Conservation (phyloP, 306 rosid species). For the Leucaena leucocephala region DNA sequence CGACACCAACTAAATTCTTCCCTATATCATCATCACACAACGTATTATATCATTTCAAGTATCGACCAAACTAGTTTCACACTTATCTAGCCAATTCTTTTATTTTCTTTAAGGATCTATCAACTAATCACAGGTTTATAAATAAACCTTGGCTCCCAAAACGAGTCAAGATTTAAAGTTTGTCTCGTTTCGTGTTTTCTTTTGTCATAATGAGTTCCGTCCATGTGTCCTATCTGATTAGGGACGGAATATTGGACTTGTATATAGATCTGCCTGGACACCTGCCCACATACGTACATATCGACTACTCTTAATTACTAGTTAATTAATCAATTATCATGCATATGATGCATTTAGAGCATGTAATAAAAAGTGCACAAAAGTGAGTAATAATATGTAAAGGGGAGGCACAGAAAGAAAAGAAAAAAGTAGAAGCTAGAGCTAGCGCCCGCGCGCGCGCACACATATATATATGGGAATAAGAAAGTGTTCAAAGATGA, state of each 20-base stretch:
- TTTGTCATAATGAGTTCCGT: conserved; percentile 32
- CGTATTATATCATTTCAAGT: conserved; percentile 25
- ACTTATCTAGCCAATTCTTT: conserved; percentile 18
- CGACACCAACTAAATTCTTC: conserved; percentile 29
- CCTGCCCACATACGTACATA: not conserved
- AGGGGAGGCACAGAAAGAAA: not conserved
- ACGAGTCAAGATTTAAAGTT: conserved; percentile 48
- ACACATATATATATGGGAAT: not conserved
- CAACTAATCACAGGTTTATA: conserved; percentile 38
- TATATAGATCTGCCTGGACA: not conserved
- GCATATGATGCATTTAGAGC: not conserved
- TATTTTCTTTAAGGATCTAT: not conserved
- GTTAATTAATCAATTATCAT: not conserved
- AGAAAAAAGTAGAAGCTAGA: not conserved
- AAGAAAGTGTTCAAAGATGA: not conserved
- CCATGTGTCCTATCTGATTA: conserved; percentile 23
- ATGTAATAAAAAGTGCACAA: not conserved
- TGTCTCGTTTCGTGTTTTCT: conserved; percentile 46
- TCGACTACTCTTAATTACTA: not conserved
- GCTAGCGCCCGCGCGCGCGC: not conserved
- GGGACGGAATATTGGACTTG: not conserved
- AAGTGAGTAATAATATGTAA: conserved; percentile 17
- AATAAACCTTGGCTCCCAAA: conserved; percentile 48
- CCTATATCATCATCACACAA: conserved; percentile 35
- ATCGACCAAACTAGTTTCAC: conserved; percentile 40